Evolutionary conservation across 306 rosid species (phyloP), one percentile per base, ranked within the genome.

Genomic region (Lablab purpureus): DNA sequence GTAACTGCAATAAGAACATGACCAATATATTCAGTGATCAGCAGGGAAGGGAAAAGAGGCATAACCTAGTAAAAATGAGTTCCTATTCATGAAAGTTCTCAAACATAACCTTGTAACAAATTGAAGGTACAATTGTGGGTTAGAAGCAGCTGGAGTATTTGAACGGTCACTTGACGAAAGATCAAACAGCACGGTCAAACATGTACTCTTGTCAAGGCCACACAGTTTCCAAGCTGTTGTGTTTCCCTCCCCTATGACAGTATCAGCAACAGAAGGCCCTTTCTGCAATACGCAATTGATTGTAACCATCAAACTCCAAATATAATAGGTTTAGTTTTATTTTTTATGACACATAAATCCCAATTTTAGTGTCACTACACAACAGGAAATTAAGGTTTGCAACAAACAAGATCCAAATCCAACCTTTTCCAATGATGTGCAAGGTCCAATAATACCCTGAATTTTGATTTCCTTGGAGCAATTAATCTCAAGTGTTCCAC

Each of bases 381-480:
- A 30, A 75, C 71, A 27, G 56, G 9, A 46, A 76, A 71, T 23
- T 56, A 51, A 82, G 73, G 47, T 69, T 45, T 66, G 17, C 67
- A 58, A 51, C 45, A 64, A 65, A 73, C 59, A 62, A 63, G 7
- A 47, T 28, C 78, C 74, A 45, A 90, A 54, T 43, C 78, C 62
- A 32, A 93, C 98, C 98, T 93, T 93, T 84, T 93, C 97, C 89
- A 93, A 83, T 63, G 98, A 93, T 51, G 97, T 89, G 90, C 97
- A 91, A 74, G 98, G 98, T 78, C 98, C 98, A 75, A 93, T 90
- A 80, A 88, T 73, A 72, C 98, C 98, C 84, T 91, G 97, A 84
- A 93, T 85, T 88, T 87, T 93, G 46, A 93, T 89, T 80, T 93
- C 98, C 89, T 93, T 91, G 9, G 98, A 88, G 85, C 98, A 93